These are phyloP conservation scores for Exophiala spinifera DNA, from an alignment of 2,329 filamentous ascomycete species.

Conservation along the genomic window DNA sequence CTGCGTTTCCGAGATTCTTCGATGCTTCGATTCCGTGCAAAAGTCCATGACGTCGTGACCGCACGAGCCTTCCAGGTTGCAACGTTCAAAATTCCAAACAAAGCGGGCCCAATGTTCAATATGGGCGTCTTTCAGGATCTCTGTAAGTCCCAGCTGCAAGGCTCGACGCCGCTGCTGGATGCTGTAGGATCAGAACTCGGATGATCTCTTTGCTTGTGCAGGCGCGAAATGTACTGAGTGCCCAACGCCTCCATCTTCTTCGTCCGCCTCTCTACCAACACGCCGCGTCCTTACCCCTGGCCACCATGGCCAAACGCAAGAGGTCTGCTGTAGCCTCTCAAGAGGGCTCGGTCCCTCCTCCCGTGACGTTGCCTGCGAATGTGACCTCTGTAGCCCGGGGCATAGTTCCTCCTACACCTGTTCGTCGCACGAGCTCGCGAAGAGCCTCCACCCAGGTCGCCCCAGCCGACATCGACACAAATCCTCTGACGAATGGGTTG, in stretches of 20 bases:
- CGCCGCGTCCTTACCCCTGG: not conserved
- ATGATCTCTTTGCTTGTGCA: constrained; percentile 3
- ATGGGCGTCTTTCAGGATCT: not conserved
- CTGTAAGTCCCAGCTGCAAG: not conserved
- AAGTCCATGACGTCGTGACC: constrained; percentile 20
- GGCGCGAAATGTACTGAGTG: not conserved
- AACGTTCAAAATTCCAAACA: constrained; percentile 1
- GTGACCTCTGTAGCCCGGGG: constrained; percentile 6
- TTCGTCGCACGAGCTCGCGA: constrained; percentile 27
- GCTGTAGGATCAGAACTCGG: not conserved
- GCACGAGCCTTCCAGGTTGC: not conserved
- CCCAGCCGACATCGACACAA: constrained; percentile 26
- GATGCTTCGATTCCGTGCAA: not conserved
- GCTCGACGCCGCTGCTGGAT: not conserved
- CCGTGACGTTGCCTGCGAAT: not conserved
- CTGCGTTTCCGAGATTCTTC: too few relatives aligned
- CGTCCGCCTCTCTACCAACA: not conserved
- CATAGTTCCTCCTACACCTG: constrained; percentile 20
- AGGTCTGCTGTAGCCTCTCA: constrained; percentile 10
- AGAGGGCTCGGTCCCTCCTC: not conserved
- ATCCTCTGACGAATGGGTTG: constrained; percentile 31
- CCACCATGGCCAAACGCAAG: constrained; percentile 28
- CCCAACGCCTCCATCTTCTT: not conserved
- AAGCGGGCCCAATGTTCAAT: not conserved
- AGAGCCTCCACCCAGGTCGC: constrained; percentile 19